Base-by-base conservation (phyloP, 331 rosid species). In the Prunus yedoensis region DNA sequence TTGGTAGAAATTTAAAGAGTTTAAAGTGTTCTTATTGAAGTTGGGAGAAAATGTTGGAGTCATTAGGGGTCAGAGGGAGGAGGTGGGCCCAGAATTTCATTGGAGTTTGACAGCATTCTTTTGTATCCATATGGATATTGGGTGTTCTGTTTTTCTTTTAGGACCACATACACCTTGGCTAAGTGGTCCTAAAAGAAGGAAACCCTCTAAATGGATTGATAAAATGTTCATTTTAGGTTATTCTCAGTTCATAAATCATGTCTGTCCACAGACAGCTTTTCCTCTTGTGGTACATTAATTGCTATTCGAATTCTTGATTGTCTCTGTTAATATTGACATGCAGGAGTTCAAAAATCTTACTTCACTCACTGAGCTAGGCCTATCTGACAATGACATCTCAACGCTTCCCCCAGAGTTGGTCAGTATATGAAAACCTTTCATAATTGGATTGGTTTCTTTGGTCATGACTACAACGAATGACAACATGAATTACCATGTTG, bases 351-450 rank as follows among this genome's bases (percentile, higher is more conserved):
- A 86, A 81, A 59, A 81, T 85, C 86, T 84, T 53, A 72, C 86
- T 71, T 85, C 93, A 78, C 98, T 94, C 71, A 43, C 67, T 64
- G 96, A 94, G 87, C 90, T 91, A 68, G 95, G 84, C 80, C 83
- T 94, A 62, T 91, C 97, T 63, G 90, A 94, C 87, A 94, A 94
- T 81, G 85, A 81, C 87, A 89, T 94, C 71, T 90, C 95, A n/a
- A 66, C 74, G 69, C 93, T 94, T 83, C 95, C 97, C 12, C 89
- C 98, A 50, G 91, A 87, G 83, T 85, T 91, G 97, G 97, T 94
- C 66, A 90, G 93, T 79, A 80, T 35, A 58, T 58, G 67, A 68
- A 62, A 10, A 38, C 63, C 65, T 79, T 45, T 72, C 61, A 20
- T 66, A 25, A 54, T 27, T 70, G 79, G 62, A 49, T 78, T 76